Evolutionary conservation across 2,329 filamentous ascomycete species (phyloP), one percentile per base, ranked within the genome.

Genomic region (Thermothelomyces thermophilus): DNA sequence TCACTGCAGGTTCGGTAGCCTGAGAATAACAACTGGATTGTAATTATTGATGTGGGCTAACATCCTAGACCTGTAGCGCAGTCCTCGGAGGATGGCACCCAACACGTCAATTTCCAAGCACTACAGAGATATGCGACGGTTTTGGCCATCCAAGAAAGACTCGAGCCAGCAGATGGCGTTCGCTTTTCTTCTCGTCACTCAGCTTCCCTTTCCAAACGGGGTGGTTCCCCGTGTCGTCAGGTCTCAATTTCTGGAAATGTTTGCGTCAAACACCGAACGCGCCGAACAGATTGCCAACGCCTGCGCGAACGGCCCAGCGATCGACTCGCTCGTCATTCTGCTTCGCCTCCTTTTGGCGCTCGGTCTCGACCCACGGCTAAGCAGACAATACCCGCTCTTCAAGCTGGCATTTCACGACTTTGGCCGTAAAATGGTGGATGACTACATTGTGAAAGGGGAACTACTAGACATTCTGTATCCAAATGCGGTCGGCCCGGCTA

Each of bases 371-470:
- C n/a, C n/a, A 11, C 2, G 8, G 3, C 3, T 16, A 20, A n/a
- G 19, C n/a, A 4, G 2, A 1, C 30, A 44, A 9, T 14, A 10
- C 10, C 17, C 3, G 19, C 41, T 44, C 30, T 44, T n/a, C 9
- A 17, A 20, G 13, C 9, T 44, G 13, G 41, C 41, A 11, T 17
- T 35, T 9, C 41, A 44, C 41, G 30, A 35, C 30, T 44, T 44
- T 26, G 41, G 41, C 14, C 17, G 19, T 13, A 44, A 16, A 17
- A 5, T 22, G 30, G 41, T 33, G 7, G 41, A 44, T 9, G 41
- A 44, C 19, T 44, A 44, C 41, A 44, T 44, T 7, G 30, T 44
- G 30, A 44, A 44, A 13, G 41, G 41, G 3, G 19, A 44, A 19
- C 30, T 44, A 2, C 20, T 44, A 19, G 41, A 44, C 10, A 31